Base-by-base conservation (phyloP, 306 rosid genomes). In the Heteromeles arbutifolia region DNA sequence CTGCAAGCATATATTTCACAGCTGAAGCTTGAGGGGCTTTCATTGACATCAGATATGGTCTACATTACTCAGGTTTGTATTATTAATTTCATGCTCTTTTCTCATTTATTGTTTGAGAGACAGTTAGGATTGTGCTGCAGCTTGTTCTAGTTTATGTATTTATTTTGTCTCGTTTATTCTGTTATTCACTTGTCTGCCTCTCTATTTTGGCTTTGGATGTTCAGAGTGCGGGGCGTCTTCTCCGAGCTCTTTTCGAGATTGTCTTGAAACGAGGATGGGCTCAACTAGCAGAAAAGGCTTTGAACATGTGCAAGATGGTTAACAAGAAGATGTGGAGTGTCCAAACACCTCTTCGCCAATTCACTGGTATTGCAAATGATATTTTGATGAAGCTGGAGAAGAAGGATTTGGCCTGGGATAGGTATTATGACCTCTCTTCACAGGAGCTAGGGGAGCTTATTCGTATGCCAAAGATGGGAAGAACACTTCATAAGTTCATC, bases 221-320 rank as follows among this genome's bases (percentile, higher is more conserved):
- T 64, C 83, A 94, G 97, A 94, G 97, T 86, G 98, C 97, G 10
- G 97, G 95, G 22, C 94, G 98, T 22, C 98, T 94, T 82, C n/a
- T 94, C 77, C 96, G 97, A 73, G 98, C 98, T 70, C 96, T 94
- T 73, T 94, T 94, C 83, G 97, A 94, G 90, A 90, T 94, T 71
- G 95, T 89, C 25, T 70, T 94, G 86, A 92, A 90, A 84, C 91
- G 93, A 69, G 98, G 97, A 56, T 92, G 98, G 98, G 97, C 96
- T 8, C 98, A 92, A 74, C 83, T 94, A 76, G 88, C 98, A 56
- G 97, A 92, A 81, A 90, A 90, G 86, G 92, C 98, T 80, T 83
- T 94, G 87, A 91, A 90, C 89, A 82, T 94, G 56, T 90, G 91
- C 89, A 94, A 91, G 86, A 94, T 94, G 98, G 94, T 90, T 73